Conservation (phyloP, 371 early-diverging fungal species). For the Entomophthora muscae region DNA sequence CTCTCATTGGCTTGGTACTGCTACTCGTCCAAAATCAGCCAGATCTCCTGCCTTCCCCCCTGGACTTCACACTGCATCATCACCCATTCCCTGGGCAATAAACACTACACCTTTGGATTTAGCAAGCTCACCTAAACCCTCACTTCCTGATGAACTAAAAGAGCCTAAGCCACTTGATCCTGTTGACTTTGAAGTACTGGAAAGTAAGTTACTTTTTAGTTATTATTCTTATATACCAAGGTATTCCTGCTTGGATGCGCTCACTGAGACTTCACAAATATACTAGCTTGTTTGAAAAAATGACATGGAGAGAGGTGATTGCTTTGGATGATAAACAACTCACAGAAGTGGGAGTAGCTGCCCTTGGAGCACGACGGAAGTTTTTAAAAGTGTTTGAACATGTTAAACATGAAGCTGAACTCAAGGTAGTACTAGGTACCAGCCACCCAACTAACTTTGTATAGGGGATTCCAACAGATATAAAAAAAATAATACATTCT, state of each 20-base stretch:
- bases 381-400: conserved; percentile 90
- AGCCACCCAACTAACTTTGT: not conserved
- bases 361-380: conserved; percentile 87
- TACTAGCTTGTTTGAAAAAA: conserved; percentile 65
- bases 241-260: conserved; percentile 81
- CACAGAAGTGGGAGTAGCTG: conserved; percentile 72
- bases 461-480: not conserved
- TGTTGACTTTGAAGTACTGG: conserved; percentile 5
- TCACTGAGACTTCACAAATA: conserved; percentile 89
- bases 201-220: not conserved
- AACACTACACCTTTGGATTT: conserved; percentile 2
- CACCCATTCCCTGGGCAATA: conserved; percentile 4
- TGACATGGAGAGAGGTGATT: conserved; percentile 75
- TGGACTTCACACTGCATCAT: not conserved
- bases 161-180: conserved; percentile 5
- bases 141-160: not conserved
- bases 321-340: conserved; percentile 69
- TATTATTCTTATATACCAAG: conserved; percentile 16
- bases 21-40: not conserved
- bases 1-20: conserved; percentile 2
- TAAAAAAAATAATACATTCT: too few species aligned
- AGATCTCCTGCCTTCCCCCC: not conserved
- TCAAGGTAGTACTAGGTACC: not conserved
- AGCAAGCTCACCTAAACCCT: not conserved
- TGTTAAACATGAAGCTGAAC: conserved; percentile 30